Percentiles rank a stretch among this genome's conserved stretches.
phyloP scores from a whole-genome alignment of 768 basidiomycete genomes.

The Phlegmacium glaucopus region DNA sequence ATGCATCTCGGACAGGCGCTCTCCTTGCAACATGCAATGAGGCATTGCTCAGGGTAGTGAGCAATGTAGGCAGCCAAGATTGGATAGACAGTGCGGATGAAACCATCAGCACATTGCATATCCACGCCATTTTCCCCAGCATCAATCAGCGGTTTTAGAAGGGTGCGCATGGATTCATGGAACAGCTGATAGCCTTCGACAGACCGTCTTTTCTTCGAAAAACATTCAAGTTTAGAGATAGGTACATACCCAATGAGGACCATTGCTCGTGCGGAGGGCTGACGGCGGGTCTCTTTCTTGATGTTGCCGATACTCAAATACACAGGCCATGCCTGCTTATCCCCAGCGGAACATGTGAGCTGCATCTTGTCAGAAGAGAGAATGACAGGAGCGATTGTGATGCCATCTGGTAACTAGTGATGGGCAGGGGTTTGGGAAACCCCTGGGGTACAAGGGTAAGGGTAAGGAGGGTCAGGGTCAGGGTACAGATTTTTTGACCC shows the following conservation, averaged over 20 bases:
- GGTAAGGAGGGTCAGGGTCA: too few species aligned
- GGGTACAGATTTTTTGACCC: too few species aligned
- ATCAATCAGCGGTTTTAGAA: conserved; percentile 19
- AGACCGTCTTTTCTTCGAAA: conserved; percentile 21
- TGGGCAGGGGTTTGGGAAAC: too few species aligned
- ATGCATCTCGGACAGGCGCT: conserved; percentile 18
- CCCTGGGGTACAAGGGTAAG: conserved; percentile 32
- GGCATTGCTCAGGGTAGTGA: conserved; percentile 39
- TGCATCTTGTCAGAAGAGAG: conserved; percentile 40
- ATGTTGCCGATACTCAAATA: conserved; percentile 40
- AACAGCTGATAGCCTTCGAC: conserved; percentile 31
- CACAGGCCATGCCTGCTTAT: conserved; percentile 38
- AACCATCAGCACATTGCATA: conserved; percentile 30
- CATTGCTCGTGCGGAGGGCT: conserved; percentile 27
- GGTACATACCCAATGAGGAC: conserved; percentile 41
- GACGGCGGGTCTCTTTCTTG: conserved; percentile 26
- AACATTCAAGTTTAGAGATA: conserved; percentile 28
- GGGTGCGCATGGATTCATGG: conserved; percentile 24
- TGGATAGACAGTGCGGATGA: conserved; percentile 25
- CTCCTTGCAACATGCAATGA: conserved; percentile 23
- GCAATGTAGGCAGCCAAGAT: conserved; percentile 36
- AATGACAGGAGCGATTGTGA: conserved; percentile 19
- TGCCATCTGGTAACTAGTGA: background rate
- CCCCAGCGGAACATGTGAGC: conserved; percentile 29
- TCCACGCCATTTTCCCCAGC: conserved; percentile 27